Percentiles rank a stretch among this genome's conserved stretches.
Evolutionary conservation across 306 rosid genomes (phyloP).

Genomic region (Pyrus communis): DNA sequence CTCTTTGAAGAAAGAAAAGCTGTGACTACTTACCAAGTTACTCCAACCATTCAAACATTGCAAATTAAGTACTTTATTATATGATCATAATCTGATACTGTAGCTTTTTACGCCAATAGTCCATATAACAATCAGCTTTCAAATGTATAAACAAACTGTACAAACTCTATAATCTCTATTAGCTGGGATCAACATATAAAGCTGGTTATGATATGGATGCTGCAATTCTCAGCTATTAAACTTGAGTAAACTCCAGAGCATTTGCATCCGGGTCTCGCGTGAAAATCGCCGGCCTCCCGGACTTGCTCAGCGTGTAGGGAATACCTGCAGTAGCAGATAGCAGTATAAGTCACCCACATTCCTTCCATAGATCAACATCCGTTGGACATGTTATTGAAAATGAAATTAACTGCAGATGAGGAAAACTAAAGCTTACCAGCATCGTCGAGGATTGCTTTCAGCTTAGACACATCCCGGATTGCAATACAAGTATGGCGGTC

Average conservation of each 20-base stretch:
- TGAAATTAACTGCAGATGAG: slow-evolving; percentile 1
- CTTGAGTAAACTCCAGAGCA: slow-evolving; percentile 85
- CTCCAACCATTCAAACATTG: no score
- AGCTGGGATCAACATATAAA: background rate
- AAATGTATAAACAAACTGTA: slow-evolving; percentile 20
- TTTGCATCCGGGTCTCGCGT: slow-evolving; percentile 89
- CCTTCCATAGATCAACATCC: background rate
- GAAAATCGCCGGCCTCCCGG: slow-evolving; percentile 96
- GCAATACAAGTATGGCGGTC: slow-evolving; percentile 89
- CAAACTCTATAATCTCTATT: slow-evolving; percentile 1
- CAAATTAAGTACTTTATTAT: no score
- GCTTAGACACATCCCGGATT: slow-evolving; percentile 68
- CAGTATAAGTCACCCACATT: background rate
- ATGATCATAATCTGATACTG: no score
- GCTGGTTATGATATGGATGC: background rate
- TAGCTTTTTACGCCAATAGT: background rate
- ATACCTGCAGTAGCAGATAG: slow-evolving; percentile 39
- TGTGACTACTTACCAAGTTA: no score
- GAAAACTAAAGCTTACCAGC: slow-evolving; percentile 42
- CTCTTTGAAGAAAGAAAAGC: background rate
- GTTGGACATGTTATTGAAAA: background rate
- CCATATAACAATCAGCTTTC: background rate
- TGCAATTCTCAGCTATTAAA: slow-evolving; percentile 39
- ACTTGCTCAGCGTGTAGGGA: slow-evolving; percentile 81
- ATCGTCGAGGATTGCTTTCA: slow-evolving; percentile 70